A percentile compares a stretch with the other conserved stretches of the same genome.
phyloP scores from a whole-genome alignment of 2,329 filamentous ascomycete species.

The Periconia sp. region DNA sequence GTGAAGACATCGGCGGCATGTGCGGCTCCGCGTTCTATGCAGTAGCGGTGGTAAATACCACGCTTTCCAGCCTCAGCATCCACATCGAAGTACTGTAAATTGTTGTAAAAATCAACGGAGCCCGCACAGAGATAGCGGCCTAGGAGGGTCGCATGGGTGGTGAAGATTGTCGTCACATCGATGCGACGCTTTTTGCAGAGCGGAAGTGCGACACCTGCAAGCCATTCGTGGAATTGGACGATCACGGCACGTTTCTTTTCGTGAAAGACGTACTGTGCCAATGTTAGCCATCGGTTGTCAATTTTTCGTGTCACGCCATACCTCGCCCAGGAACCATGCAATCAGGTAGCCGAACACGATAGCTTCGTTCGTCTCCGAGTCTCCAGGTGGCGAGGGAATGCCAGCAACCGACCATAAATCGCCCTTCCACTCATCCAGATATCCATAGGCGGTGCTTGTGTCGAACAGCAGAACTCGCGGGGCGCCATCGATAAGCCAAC shows the following conservation, averaged over 20 bases:
- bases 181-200: slow-evolving; percentile 93
- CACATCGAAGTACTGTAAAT: slow-evolving; percentile 94
- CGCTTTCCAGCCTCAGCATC: slow-evolving; percentile 97
- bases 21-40: slow-evolving; percentile 91
- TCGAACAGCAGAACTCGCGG: slow-evolving; percentile 93
- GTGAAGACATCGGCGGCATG: slow-evolving; percentile 97
- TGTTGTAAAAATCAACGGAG: slow-evolving; percentile 99
- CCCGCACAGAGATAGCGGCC: slow-evolving; percentile 96
- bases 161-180: slow-evolving; percentile 97
- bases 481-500: slow-evolving; percentile 97
- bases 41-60: slow-evolving; percentile 98
- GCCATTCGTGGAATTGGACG: slow-evolving; percentile 98
- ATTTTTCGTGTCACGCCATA: slow-evolving; percentile 48
- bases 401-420: slow-evolving; percentile 92
- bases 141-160: slow-evolving; percentile 93
- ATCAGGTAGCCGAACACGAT: slow-evolving; percentile 98
- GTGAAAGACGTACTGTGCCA: slow-evolving; percentile 81
- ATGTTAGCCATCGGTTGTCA: too few relatives aligned
- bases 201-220: slow-evolving; percentile 90
- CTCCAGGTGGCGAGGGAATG: slow-evolving; percentile 89
- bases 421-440: slow-evolving; percentile 94
- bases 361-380: slow-evolving; percentile 95
- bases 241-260: slow-evolving; percentile 92
- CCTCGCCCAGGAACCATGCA: slow-evolving; percentile 97
- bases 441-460: slow-evolving; percentile 89